These are phyloP conservation scores for Elsinoe australis DNA, from an alignment of 2,329 filamentous ascomycete genomes.

Conservation along the genomic window DNA sequence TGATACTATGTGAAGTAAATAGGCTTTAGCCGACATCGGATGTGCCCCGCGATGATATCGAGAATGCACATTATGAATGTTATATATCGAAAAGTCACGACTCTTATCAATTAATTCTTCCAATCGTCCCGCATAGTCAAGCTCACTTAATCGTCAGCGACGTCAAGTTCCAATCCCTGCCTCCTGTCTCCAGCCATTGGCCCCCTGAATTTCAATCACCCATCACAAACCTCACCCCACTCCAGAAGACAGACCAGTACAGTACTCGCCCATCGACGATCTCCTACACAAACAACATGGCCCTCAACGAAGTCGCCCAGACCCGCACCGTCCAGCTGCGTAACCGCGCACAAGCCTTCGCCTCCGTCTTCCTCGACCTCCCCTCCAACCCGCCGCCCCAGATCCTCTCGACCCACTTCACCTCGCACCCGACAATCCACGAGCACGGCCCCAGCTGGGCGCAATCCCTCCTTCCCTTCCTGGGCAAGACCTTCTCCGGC, in stretches of 20 bases:
- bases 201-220: too few relatives aligned
- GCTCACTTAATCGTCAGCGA: too few relatives aligned
- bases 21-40: not conserved
- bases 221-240: too few relatives aligned
- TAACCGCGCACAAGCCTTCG: conserved; percentile 1
- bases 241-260: too few relatives aligned
- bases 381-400: not conserved
- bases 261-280: too few relatives aligned
- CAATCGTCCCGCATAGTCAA: too few relatives aligned
- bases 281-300: not conserved
- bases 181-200: too few relatives aligned
- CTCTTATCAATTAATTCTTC: too few relatives aligned
- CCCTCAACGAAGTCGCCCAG: conserved; percentile 8
- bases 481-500: conserved; percentile 33
- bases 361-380: not conserved
- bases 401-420: conserved; percentile 13
- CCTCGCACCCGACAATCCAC: conserved; percentile 30
- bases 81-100: too few relatives aligned
- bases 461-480: conserved; percentile 32
- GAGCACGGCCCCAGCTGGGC: conserved; percentile 38
- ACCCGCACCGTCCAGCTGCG: conserved; percentile 2
- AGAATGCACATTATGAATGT: too few relatives aligned
- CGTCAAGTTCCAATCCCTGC: too few relatives aligned
- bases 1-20: too few relatives aligned
- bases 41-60: not conserved